Conservation (phyloP, 345 rosid genomes). For the Cardamine chenopodiifolia region DNA sequence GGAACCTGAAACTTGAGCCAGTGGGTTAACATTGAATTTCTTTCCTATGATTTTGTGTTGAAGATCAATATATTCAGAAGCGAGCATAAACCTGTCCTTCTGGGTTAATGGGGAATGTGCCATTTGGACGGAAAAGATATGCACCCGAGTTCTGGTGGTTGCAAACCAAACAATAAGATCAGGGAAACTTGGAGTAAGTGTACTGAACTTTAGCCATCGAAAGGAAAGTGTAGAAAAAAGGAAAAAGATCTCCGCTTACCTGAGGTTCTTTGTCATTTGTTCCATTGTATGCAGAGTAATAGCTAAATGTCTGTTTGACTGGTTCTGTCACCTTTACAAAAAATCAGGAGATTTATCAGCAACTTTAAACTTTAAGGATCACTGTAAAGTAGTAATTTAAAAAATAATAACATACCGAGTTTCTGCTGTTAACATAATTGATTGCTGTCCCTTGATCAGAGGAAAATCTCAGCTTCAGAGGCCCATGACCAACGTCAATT, state of each 20-base stretch:
- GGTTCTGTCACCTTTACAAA: constrained; percentile 66
- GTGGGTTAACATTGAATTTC: constrained; percentile 2
- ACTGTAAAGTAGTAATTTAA: background rate
- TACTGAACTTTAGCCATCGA: constrained; percentile 22
- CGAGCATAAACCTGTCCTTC: constrained; percentile 59
- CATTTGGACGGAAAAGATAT: constrained; percentile 95
- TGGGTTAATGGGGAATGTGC: constrained; percentile 59
- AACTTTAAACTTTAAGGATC: constrained; percentile 14
- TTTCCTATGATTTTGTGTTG: constrained; percentile 13
- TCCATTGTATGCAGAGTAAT: constrained; percentile 72
- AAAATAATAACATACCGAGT: constrained; percentile 52
- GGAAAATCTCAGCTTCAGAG: constrained; percentile 68
- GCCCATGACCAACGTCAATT: constrained; percentile 69
- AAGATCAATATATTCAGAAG: constrained; percentile 22
- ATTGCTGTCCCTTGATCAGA: constrained; percentile 48
- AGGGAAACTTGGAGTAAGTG: constrained; percentile 22
- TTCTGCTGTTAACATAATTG: constrained; percentile 62
- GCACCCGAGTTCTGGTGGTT: constrained; percentile 77
- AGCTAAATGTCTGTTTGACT: constrained; percentile 71
- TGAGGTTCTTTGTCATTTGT: constrained; percentile 67
- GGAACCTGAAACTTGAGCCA: constrained; percentile 58
- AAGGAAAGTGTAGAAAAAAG: constrained; percentile 14
- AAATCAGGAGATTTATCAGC: constrained; percentile 38
- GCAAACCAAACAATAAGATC: constrained; percentile 36
- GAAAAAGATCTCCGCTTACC: constrained; percentile 45